Evolutionary conservation across 2,329 filamentous ascomycete genomes (phyloP).

Genomic region (Penicillium sp.): DNA sequence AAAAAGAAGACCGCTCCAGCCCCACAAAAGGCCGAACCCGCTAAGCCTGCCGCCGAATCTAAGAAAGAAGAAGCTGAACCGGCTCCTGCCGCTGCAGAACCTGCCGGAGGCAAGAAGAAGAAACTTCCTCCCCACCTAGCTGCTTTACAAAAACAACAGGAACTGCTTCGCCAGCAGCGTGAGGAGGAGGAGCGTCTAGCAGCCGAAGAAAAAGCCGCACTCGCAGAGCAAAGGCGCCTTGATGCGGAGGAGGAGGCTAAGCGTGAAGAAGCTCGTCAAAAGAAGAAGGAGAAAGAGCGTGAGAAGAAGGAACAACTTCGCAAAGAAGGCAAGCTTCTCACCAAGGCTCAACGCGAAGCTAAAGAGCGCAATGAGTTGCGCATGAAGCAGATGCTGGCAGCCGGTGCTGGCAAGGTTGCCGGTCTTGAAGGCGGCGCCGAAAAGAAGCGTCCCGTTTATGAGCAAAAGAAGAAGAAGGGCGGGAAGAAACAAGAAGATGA

Average conservation of each 20-base stretch:
- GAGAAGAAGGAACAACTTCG: slow-evolving; percentile 48
- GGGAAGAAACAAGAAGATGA: slow-evolving; percentile 57
- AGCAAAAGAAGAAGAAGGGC: slow-evolving; percentile 71
- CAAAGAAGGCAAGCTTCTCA: slow-evolving; percentile 46
- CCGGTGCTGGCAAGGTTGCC: slow-evolving; percentile 43
- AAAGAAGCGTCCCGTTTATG: slow-evolving; percentile 72
- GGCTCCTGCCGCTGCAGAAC: slow-evolving; percentile 27
- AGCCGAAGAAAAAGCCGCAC: slow-evolving; percentile 39
- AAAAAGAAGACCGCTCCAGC: slow-evolving; percentile 62
- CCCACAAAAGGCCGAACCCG: slow-evolving; percentile 51
- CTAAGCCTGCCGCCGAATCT: slow-evolving; percentile 47
- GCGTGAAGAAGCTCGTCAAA: slow-evolving; percentile 43
- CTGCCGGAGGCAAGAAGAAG: slow-evolving; percentile 66
- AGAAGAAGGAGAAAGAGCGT: slow-evolving; percentile 46
- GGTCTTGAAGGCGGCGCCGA: slow-evolving; percentile 47
- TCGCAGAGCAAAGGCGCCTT: slow-evolving; percentile 34
- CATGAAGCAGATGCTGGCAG: slow-evolving; percentile 46
- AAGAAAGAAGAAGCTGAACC: slow-evolving; percentile 44
- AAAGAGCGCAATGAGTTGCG: slow-evolving; percentile 45
- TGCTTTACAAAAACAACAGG: slow-evolving; percentile 48
- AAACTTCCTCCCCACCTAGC: slow-evolving; percentile 63
- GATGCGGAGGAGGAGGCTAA: slow-evolving; percentile 45
- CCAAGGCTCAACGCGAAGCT: slow-evolving; percentile 46
- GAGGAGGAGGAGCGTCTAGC: slow-evolving; percentile 42
- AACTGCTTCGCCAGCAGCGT: slow-evolving; percentile 41